Percentiles rank a stretch among this genome's conserved stretches.
Conservation (phyloP, 2,329 filamentous ascomycete genomes). For the Cladosporium cucumerinum region DNA sequence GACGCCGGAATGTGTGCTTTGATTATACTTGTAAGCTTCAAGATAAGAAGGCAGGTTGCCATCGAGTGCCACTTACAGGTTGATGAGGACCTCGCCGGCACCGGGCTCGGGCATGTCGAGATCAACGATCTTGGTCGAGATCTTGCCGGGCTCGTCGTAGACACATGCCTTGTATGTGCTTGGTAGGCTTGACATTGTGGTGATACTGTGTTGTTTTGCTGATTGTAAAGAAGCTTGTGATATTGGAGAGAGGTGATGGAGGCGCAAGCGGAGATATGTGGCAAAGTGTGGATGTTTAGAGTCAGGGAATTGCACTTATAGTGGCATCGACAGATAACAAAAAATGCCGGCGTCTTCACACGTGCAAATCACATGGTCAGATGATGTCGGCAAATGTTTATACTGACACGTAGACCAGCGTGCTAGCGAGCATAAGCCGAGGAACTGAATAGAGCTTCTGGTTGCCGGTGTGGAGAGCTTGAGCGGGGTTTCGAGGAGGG, state of each 20-base stretch:
- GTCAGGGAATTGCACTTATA: not conserved
- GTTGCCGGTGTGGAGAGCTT: not conserved
- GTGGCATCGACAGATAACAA: not conserved
- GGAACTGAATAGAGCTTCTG: not conserved
- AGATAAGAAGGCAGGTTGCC: not conserved
- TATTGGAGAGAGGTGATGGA: not conserved
- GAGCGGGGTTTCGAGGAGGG: not conserved
- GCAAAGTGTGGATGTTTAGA: not conserved
- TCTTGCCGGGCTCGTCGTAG: slow-evolving; percentile 63
- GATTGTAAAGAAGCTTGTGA: not conserved
- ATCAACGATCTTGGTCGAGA: slow-evolving; percentile 63
- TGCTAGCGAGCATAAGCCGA: not conserved
- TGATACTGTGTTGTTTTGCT: not conserved
- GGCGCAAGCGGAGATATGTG: not conserved
- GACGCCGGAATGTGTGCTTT: slow-evolving; percentile 60
- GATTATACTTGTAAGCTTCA: not conserved
- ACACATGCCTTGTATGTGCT: slow-evolving; percentile 61
- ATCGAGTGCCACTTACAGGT: slow-evolving; percentile 46
- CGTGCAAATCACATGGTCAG: not conserved
- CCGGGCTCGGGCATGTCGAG: slow-evolving; percentile 64
- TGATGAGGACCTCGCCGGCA: slow-evolving; percentile 60
- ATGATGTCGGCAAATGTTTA: not conserved
- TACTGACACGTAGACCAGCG: not conserved
- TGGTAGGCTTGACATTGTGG: slow-evolving; percentile 38
- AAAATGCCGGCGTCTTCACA: not conserved